Evolutionary conservation across 116 monocot genomes (phyloP), one percentile per base, ranked within the genome.

Genomic region (Papilionanthe hybrid): DNA sequence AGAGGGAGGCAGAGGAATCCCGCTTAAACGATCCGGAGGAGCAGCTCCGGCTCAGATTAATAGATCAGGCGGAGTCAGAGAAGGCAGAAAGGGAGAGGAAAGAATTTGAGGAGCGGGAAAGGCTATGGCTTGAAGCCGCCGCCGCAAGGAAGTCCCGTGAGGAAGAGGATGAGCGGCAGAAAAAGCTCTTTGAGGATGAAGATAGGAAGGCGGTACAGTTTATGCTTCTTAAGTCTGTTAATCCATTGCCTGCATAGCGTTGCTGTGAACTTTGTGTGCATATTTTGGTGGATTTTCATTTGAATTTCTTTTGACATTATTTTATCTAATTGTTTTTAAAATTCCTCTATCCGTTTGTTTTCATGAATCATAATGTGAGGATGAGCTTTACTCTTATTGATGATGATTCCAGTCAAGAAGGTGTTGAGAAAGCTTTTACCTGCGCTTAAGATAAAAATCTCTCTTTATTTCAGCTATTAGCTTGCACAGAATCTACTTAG

Each of bases 21-120:
- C 79, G 50, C 43, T 37, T 78, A 18, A 88, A 87, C 12, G 94
- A 94, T 80, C 94, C 93, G 20, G 91, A 92, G 80, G 93, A 91
- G 86, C 91, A 88, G 84, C 19, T 81, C 0, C 78, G 72, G 49
- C 78, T 84, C 37, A 79, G 77, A 48, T 41, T 86, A 11, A 81
- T 71, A 82, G 91, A 90, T 90, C 19, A 86, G 78, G 90, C 92
- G 81, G 94, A 92, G 87, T 78, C 80, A 8, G 90, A 88, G 88
- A 72, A 55, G 4, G 85, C 86, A 15, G 98, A 94, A 83, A 85
- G 84, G 41, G 94, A 77, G 78, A 83, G 91, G 77, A 81, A 27
- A 57, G 86, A 77, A 75, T 98, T 94, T 79, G 94, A 98, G 88
- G 98, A 98, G 84, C 79, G 90, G 22, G 94, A 94, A 83, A 69